Evolutionary conservation across 495 filamentous ascomycete species (phyloP), one percentile per base, ranked within the genome.

Genomic region (Talaromyces borbonicus): DNA sequence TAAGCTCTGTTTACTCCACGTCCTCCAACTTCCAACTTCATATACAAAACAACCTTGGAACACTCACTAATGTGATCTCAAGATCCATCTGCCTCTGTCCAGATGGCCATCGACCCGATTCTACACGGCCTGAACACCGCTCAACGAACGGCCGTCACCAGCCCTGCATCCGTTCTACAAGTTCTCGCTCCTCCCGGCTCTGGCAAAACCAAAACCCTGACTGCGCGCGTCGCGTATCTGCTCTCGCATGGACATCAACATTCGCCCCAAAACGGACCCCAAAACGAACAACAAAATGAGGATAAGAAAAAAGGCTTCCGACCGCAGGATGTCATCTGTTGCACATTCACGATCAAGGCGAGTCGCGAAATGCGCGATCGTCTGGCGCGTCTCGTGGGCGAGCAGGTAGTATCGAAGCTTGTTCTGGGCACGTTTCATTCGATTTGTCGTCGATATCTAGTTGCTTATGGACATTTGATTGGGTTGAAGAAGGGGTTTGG

Each of bases 311-410:
- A 85, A 51, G 77, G 80, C 24, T 80, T 87, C 54, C 79, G 79
- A 32, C 90, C 93, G 52, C 83, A 87, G 69, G 92, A 97, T 71
- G 78, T 99, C 58, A 81, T 99, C 35, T 93, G 95, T 46, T 90
- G 90, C 49, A 99, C 93, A 0, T 99, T 99, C 59, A 99, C 93
- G 2, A 86, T 95, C 59, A 99, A 97, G 61, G 92, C 92, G 3
- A 86, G 92, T 14, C 80, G 84, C 14, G 93, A 99, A 64, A 99
- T 99, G 93, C 87, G 87, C 49, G 79, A 87, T 55, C 77, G 93
- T 19, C 81, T 99, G 26, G 78, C 81, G 0, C 80, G 77, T 48
- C 70, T 92, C 9, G 71, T 97, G 15, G 88, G 88, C 3, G 77
- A 85, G 52, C 83, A 79, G 2, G 62, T 84, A 22, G 87, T 90